phyloP scores from a whole-genome alignment of 2,329 filamentous ascomycete species.

The Ceratocystis cacaofunesta region DNA sequence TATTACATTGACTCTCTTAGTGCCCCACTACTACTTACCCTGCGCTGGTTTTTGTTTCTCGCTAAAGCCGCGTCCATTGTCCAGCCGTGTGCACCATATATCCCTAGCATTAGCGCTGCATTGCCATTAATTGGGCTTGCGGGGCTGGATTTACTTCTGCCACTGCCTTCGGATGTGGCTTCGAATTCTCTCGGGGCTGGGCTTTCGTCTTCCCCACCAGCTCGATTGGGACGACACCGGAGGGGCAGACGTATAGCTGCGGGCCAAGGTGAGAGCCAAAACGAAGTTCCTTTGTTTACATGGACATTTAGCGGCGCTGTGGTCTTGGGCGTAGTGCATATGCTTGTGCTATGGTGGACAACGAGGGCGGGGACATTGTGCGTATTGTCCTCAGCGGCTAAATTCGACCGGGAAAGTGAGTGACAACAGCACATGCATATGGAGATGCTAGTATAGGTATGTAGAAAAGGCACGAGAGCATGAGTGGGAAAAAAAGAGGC shows the following conservation, averaged over 20 bases:
- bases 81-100: constrained; percentile 56
- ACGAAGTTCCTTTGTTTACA: background rate
- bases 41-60: constrained; percentile 48
- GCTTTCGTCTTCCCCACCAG: too few species aligned
- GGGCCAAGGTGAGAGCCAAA: background rate
- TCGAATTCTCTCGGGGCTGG: too few species aligned
- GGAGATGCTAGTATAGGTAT: too few species aligned
- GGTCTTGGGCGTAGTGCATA: background rate
- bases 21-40: constrained; percentile 20
- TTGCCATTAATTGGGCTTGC: constrained; percentile 56
- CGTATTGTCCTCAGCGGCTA: background rate
- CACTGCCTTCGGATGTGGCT: constrained; percentile 17
- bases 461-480: too few species aligned
- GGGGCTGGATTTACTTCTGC: constrained; percentile 44
- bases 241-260: background rate
- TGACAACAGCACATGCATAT: background rate
- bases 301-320: background rate
- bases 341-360: constrained; percentile 7
- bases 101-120: constrained; percentile 46
- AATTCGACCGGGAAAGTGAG: background rate
- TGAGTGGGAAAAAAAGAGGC: too few species aligned
- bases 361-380: background rate
- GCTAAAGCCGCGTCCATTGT: constrained; percentile 52
- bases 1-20: background rate
- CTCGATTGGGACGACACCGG: background rate